A percentile compares a stretch with the other conserved stretches of the same genome.
Conservation (phyloP, 106 monocot genomes). For the Apostasia ramifera region DNA sequence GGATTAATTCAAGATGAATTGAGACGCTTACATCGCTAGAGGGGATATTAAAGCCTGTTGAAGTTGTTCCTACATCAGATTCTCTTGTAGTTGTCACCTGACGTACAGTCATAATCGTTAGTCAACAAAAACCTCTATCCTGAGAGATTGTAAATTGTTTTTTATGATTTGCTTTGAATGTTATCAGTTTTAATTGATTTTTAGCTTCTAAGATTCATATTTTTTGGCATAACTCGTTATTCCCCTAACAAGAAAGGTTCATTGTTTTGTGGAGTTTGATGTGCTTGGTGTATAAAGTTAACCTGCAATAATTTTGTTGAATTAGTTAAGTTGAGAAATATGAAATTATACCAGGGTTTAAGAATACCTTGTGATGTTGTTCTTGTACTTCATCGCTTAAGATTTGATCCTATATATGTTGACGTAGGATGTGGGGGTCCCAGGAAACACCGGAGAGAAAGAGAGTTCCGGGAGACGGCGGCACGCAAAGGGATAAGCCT, state of each 20-base stretch:
- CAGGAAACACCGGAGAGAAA: slow-evolving; percentile 1
- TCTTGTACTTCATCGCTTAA: slow-evolving; percentile 46
- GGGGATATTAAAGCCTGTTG: neutral
- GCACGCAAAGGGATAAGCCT: no score
- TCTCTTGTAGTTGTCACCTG: slow-evolving; percentile 33
- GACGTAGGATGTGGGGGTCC: no score
- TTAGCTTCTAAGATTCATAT: neutral
- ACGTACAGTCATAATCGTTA: neutral
- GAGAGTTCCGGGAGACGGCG: no score
- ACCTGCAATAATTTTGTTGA: slow-evolving; percentile 15
- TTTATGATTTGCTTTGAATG: neutral
- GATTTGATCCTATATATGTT: slow-evolving; percentile 39
- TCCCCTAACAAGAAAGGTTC: slow-evolving; percentile 10
- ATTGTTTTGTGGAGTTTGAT: slow-evolving; percentile 20
- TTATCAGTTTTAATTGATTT: neutral
- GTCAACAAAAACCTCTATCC: neutral
- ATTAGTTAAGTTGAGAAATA: neutral
- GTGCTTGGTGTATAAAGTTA: slow-evolving; percentile 20
- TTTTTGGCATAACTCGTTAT: slow-evolving; percentile 19
- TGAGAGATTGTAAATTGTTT: neutral
- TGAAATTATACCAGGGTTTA: neutral
- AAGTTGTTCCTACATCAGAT: slow-evolving; percentile 8
- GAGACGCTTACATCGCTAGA: slow-evolving; percentile 9
- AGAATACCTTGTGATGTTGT: slow-evolving; percentile 40
- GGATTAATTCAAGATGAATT: slow-evolving; percentile 39